Evolutionary conservation across 2,329 filamentous ascomycete genomes (phyloP), one percentile per base, ranked within the genome.

Genomic region (Dactylellina leptospora): DNA sequence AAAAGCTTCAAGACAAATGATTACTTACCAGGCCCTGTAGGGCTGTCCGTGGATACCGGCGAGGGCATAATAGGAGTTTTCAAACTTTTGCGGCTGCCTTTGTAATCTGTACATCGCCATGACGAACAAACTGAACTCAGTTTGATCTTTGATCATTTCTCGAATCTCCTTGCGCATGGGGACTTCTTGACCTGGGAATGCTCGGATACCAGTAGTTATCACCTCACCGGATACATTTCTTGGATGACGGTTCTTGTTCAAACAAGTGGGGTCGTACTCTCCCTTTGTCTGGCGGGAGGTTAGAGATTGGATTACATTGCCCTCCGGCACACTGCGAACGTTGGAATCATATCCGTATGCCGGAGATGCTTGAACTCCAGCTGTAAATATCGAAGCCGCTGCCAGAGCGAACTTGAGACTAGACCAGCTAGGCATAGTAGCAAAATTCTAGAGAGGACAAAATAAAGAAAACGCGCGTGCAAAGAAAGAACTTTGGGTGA

Each of bases 1-100:
- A 22, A 6, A 27, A 44, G 33, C 3, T 40, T 16, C 3, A 5
- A 2, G 33, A 28, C 13, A 22, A 27, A 6, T 18, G 2, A 40
- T 2, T 2, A 58, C 61, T 18, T 58, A 66, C 64, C 64, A 70
- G 20, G 64, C 9, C 18, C 55, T 70, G 9, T 42, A 56, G 5
- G 64, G 64, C 6, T 33, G 47, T 0, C 91, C 92, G 79, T 96
- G 92, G 75, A 96, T 91, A 90, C 91, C 90, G 68, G 89, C 85
- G 75, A 96, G 85, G 77, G 90, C 86, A 80, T 92, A 96, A 82
- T 87, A 95, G 44, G 91, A 93, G 28, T 89, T 82, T 61, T 83
- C 83, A 73, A 86, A 82, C 23, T 82, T 82, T 79, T 92, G 88
- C 74, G 87, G 82, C 61, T 85, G 85, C 71, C 83, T 84, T 80